Evolutionary conservation across 2,329 filamentous ascomycete species (phyloP).

Genomic region (Colletotrichum neosansevieriae): DNA sequence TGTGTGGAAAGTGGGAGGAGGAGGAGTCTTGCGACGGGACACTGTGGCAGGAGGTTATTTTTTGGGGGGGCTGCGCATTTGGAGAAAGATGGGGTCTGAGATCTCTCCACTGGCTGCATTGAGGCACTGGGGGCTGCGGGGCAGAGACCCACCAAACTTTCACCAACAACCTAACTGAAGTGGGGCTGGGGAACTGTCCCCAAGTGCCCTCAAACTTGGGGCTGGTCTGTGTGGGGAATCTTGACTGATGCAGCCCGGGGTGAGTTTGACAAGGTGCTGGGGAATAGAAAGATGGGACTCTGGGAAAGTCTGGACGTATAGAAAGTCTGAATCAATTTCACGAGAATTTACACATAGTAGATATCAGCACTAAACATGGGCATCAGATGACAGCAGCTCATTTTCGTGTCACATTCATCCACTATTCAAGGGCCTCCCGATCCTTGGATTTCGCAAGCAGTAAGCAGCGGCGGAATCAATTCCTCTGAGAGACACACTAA

Average conservation of each 20-base stretch:
- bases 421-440: too few species aligned
- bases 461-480: neutral
- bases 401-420: too few species aligned
- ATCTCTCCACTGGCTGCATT: too few species aligned
- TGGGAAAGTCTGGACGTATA: too few species aligned
- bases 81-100: constrained; percentile 20
- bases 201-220: neutral
- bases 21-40: constrained; percentile 36
- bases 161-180: neutral
- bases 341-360: too few species aligned
- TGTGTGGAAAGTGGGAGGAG: neutral
- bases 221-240: constrained; percentile 1
- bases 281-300: too few species aligned
- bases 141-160: neutral
- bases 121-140: constrained; percentile 14
- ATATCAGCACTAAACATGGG: too few species aligned
- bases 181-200: constrained; percentile 11
- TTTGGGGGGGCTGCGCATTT: neutral
- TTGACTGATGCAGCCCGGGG: neutral
- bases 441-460: neutral
- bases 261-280: too few species aligned
- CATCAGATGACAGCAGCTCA: too few species aligned
- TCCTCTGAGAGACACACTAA: neutral
- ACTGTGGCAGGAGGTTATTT: constrained; percentile 33
- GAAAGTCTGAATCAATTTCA: too few species aligned